Conservation (phyloP, 2,329 filamentous ascomycete species). For the Neonectria neomacrospora region DNA sequence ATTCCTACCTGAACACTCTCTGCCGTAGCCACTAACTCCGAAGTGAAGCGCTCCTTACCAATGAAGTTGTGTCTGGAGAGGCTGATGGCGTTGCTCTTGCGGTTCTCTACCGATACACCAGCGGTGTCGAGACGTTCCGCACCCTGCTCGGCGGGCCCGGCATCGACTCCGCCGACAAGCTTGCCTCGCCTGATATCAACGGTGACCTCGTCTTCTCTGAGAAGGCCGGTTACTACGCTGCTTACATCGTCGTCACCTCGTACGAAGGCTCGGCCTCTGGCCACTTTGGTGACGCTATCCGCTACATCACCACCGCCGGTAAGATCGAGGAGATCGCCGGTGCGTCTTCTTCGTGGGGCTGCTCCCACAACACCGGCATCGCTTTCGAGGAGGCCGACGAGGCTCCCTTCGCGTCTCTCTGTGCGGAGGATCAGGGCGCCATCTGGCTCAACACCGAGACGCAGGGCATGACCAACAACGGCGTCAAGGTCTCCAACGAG, state of each 20-base stretch:
- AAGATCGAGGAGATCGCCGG: constrained; percentile 61
- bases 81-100: constrained; percentile 64
- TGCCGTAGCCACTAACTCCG: no score
- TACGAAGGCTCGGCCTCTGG: constrained; percentile 65
- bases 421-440: constrained; percentile 70
- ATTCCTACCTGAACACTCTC: no score
- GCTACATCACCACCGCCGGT: constrained; percentile 60
- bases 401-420: constrained; percentile 67
- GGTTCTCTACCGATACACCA: constrained; percentile 68
- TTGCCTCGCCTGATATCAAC: constrained; percentile 68
- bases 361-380: constrained; percentile 73
- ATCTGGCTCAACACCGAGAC: constrained; percentile 73
- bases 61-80: constrained; percentile 64
- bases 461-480: constrained; percentile 63
- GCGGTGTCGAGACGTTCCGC: constrained; percentile 66
- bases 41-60: constrained; percentile 61
- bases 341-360: constrained; percentile 68
- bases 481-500: constrained; percentile 71
- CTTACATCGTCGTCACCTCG: constrained; percentile 70
- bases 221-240: constrained; percentile 65
- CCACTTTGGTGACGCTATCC: constrained; percentile 66
- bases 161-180: constrained; percentile 58
- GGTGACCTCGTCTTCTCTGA: constrained; percentile 71
- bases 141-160: constrained; percentile 68
- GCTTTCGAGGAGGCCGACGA: constrained; percentile 69